Base-by-base conservation (phyloP, 306 rosid species). In the Citrullus mucosospermus region DNA sequence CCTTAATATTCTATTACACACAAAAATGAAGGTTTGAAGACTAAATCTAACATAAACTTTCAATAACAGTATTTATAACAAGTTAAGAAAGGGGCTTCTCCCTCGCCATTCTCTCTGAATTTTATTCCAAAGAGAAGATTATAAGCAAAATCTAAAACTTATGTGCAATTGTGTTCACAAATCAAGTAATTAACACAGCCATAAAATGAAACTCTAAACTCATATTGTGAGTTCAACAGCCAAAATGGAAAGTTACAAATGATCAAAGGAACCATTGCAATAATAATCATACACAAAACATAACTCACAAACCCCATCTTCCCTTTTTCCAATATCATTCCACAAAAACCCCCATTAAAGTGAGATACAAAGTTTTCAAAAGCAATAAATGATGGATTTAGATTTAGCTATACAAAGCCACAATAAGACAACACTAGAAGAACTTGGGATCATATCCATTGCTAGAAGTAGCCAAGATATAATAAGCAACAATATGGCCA, bases 401-500 rank as follows among this genome's bases (percentile, higher is more conserved):
- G 39, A 43, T 43, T 43, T 43, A 43, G 13, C 48, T 65, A 65
- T 65, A 65, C 71, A 65, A 65, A 65, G 25, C 57, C 38, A 28
- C 18, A 28, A 12, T 2, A 62, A 14, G 5, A 55, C 25, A 61
- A 2, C 17, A 36, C 4, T 80, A 87, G 74, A 95, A 95, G 97
- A 95, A 95, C 73, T 78, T 85, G 12, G 99, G 99, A 70, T 92
- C 90, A 53, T 95, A 95, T 82, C 99, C 99, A 71, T 95, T 92
- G 97, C 97, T 92, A 8, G 97, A 70, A 10, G 99, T 95, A 65
- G 99, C 99, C 88, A 95, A 89, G 84, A 95, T 85, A 36, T 95
- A 95, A 69, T 95, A 95, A 84, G 97, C 99, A 62, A 92, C 89
- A 13, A 95, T 87, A 76, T 95, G 99, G 32, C 97, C 97, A 51